Conservation (phyloP, 805 yeast species). For the Ogataea sp. region DNA sequence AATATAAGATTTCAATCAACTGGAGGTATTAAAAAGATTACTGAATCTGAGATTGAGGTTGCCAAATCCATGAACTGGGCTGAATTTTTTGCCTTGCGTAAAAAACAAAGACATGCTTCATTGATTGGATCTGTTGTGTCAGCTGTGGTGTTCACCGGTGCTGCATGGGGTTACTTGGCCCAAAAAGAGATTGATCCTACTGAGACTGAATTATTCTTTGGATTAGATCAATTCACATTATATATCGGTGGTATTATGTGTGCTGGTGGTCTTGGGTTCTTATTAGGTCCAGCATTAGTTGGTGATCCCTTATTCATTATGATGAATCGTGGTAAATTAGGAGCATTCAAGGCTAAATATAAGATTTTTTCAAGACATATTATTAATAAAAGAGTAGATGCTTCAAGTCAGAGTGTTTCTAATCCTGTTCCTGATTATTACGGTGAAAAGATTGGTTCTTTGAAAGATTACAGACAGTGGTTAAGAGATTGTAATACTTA, state of each 20-base stretch:
- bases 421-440: constrained; percentile 99
- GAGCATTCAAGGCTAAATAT: constrained; percentile 52
- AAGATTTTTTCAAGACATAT: constrained; percentile 67
- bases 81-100: constrained; percentile 69
- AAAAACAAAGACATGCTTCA: constrained; percentile 66
- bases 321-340: constrained; percentile 37
- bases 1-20: constrained; percentile 1
- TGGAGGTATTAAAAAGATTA: constrained; percentile 3
- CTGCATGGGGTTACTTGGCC: constrained; percentile 71
- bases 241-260: constrained; percentile 65
- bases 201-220: constrained; percentile 79
- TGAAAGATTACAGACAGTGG: constrained; percentile 90
- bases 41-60: constrained; percentile 14
- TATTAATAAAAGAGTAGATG: constrained; percentile 79
- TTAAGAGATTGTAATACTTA: constrained; percentile 90
- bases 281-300: constrained; percentile 68
- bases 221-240: constrained; percentile 83
- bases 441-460: constrained; percentile 88
- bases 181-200: constrained; percentile 84
- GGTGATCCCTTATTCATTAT: constrained; percentile 66
- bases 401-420: constrained; percentile 78
- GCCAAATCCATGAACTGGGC: constrained; percentile 54
- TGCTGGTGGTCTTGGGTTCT: constrained; percentile 70
- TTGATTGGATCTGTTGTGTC: constrained; percentile 59
- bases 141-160: constrained; percentile 53